Base-by-base conservation (phyloP, 2,329 filamentous ascomycete species). In the Ophiostoma sp. region DNA sequence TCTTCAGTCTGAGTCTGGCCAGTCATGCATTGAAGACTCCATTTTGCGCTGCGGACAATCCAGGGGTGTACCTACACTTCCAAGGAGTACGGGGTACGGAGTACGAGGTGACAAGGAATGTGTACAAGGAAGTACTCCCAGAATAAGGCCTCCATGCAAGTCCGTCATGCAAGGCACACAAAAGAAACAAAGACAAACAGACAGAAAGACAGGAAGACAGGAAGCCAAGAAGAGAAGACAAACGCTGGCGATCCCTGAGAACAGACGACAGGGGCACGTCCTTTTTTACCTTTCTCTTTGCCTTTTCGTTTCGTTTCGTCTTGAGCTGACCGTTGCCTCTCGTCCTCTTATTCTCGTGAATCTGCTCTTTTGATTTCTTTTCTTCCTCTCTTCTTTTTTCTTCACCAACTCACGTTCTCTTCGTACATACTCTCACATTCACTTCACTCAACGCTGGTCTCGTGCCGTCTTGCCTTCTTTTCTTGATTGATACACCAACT, bases 401-500 rank as follows among this genome's bases (percentile, higher is more conserved):
- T 63, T 36, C 22, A 5, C 6, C 50, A 28, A 28, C 66, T 39
- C 33, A 19, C 66, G 15, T 39, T 71, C n/a, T 45, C 19, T 69
- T 55, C 28, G 33, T 69, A 2, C 42, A 48, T 15, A 15, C 15
- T 66, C 50, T 22, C 12, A 25, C 61, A 28, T 66, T 66, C 61
- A 22, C 39, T 31, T 59, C 25, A 36, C 31, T 33, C 66, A 22
- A 70, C 68, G 68, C 68, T 59, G 69, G 69, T 71, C 69, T 71
- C 57, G 57, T 71, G 57, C 69, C 69, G 57, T 36, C 69, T 50
- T 72, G 7, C 72, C 55, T 45, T 39, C 48, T 72, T 59, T 71
- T 72, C 70, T 64, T 74, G 50, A 59, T 70, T 70, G 52, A 59
- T 59, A 59, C 69, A 64, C 50, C 57, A 39, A 42, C 7, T 9